Base-by-base conservation (phyloP, 495 filamentous ascomycete genomes). In the Penicillium ucsense region DNA sequence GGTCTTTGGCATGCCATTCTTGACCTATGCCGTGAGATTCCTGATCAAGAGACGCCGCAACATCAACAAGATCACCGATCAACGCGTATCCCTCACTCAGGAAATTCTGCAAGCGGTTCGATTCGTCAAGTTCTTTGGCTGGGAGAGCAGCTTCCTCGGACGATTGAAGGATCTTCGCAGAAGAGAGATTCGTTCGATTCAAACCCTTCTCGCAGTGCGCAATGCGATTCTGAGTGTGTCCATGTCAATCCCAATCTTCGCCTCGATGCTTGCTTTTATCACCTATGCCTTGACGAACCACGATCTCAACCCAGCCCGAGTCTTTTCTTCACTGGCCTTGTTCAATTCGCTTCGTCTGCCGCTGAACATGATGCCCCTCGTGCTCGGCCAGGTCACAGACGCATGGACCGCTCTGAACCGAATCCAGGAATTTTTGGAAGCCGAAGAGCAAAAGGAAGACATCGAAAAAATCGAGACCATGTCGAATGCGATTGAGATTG, bases 91-190 rank as follows among this genome's bases (percentile, higher is more conserved):
- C 40, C 70, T 97, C 34, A 96, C 89, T 0, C 91, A 96, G 59
- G 91, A 97, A 57, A 94, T 97, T 33, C 62, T 97, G 20, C 84
- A 89, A 49, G 85, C 85, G 1, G 90, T 95, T 39, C 78, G 89
- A 11, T 96, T 97, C 56, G 89, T 97, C 62, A 97, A 97, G 63
- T 95, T 78, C 66, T 96, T 95, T 60, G 91, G 87, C 6, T 97
- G 91, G 91, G 91, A 97, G 57, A 81, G 74, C 33, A 81, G 83
- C 40, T 97, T 97, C 61, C 69, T 95, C 4, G 70, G 75, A n/a
- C 79, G 89, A 11, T 71, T 97, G 7, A 72, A 76, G 41, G 72
- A 80, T 12, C 84, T 91, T 44, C 80, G 91, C 39, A 70, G 68
- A 31, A 73, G 73, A 38, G 91, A 97, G 60, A 86, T 97, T 54